Evolutionary conservation across 192 early-diverging fungal genomes (phyloP).

Genomic region (Irineochytrium annulatum): DNA sequence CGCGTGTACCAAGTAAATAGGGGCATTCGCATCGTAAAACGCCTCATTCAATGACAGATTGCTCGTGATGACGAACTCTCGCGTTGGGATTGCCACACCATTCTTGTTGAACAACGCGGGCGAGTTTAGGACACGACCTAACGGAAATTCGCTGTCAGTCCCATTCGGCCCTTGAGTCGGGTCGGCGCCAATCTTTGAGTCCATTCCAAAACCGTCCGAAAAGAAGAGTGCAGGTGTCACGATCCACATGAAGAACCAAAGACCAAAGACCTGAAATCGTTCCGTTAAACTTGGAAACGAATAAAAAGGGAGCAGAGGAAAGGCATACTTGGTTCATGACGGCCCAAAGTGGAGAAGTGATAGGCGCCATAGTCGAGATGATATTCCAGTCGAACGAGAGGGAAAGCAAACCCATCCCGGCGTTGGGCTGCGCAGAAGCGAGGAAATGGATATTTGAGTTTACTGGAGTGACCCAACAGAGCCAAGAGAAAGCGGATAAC

Average conservation of each 20-base stretch:
- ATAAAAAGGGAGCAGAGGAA: too few relatives aligned
- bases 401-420: conserved; percentile 8
- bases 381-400: conserved; percentile 25
- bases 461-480: neutral
- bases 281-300: too few relatives aligned
- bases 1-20: too few relatives aligned
- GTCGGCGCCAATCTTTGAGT: neutral
- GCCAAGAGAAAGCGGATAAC: neutral
- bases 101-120: conserved; percentile 4
- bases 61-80: neutral
- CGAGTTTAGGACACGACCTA: conserved; percentile 7
- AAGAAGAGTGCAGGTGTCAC: conserved; percentile 14
- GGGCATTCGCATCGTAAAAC: conserved; percentile 12
- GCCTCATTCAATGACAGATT: conserved; percentile 11
- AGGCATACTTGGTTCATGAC: conserved; percentile 2
- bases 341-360: conserved; percentile 16
- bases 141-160: neutral
- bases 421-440: neutral
- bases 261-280: too few relatives aligned
- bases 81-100: neutral
- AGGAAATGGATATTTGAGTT: neutral
- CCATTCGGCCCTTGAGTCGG: neutral
- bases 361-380: conserved; percentile 2
- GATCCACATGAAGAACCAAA: conserved; percentile 15
- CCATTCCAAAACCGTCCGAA: neutral